Evolutionary conservation across 371 early-diverging fungal genomes (phyloP).

Genomic region (Mortierella sp.): DNA sequence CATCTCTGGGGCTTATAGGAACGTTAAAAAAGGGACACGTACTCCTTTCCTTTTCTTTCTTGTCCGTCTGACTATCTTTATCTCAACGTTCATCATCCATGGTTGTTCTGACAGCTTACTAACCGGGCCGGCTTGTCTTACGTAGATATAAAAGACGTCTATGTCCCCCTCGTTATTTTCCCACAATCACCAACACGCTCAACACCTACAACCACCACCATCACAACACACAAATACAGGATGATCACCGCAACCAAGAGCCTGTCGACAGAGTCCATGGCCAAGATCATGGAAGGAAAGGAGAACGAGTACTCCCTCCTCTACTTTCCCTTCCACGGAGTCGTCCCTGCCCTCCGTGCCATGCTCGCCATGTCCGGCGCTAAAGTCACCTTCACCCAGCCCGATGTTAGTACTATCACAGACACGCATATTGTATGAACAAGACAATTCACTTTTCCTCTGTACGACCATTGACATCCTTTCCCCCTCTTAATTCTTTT

Average conservation of each 20-base stretch:
- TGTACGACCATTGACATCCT: too few relatives aligned
- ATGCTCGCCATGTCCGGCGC: conserved; percentile 31
- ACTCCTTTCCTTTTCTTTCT: not conserved
- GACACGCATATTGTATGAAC: too few relatives aligned
- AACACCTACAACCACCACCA: not conserved
- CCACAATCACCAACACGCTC: not conserved
- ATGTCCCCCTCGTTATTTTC: not conserved
- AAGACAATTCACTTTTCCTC: not conserved
- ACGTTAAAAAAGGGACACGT: not conserved
- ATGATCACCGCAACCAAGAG: conserved; percentile 16
- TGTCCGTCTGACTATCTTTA: too few relatives aligned
- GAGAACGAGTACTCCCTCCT: conserved; percentile 32
- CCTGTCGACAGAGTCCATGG: conserved; percentile 31
- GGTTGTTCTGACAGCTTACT: not conserved
- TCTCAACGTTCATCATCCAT: too few relatives aligned
- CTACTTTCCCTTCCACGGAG: conserved; percentile 38
- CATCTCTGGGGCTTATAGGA: not conserved
- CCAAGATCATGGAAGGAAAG: conserved; percentile 19
- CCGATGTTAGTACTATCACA: conserved; percentile 5
- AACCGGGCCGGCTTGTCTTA: not conserved
- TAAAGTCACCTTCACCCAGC: conserved; percentile 29
- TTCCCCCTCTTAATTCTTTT: not conserved
- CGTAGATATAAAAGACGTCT: not conserved
- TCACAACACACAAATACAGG: not conserved
- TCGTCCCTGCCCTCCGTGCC: conserved; percentile 26